Conservation (phyloP, 768 basidiomycete genomes). For the Fistulinella prunicolor region DNA sequence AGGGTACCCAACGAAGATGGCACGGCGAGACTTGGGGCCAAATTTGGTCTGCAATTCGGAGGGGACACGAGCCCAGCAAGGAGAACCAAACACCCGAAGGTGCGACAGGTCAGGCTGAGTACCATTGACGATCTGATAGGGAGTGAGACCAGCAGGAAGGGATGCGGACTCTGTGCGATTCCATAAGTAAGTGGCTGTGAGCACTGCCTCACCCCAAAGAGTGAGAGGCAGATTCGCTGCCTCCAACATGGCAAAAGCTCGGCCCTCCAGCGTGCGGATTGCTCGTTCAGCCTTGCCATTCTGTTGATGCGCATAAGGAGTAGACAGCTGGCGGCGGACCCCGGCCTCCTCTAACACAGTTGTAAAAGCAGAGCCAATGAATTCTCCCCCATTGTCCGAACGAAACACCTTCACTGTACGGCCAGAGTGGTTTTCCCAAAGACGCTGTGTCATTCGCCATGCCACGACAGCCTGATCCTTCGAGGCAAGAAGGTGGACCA, state of each 20-base stretch:
- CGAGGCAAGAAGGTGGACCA: not conserved
- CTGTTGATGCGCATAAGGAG: slow-evolving; percentile 32
- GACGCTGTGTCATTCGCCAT: not conserved
- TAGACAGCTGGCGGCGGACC: slow-evolving; percentile 21
- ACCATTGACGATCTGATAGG: not conserved
- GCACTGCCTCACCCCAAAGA: slow-evolving; percentile 16
- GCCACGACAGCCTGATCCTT: slow-evolving; percentile 3
- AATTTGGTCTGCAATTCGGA: not conserved
- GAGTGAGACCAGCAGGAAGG: not conserved
- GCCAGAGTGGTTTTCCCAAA: not conserved
- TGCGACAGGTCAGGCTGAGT: not conserved
- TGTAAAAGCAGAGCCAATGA: not conserved
- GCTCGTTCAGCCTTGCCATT: slow-evolving; percentile 31
- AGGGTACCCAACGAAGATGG: slow-evolving; percentile 4
- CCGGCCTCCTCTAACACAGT: slow-evolving; percentile 3
- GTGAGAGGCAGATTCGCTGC: slow-evolving; percentile 11
- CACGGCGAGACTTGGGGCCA: not conserved
- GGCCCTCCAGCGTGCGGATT: slow-evolving; percentile 27
- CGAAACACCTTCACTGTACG: not conserved
- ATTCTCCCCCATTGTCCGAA: slow-evolving; percentile 6
- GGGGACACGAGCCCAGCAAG: not conserved
- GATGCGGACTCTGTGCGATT: not conserved
- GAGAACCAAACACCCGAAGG: not conserved
- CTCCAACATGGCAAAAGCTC: slow-evolving; percentile 21
- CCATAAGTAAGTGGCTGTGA: not conserved